Evolutionary conservation across 352 stramenopile genomes (phyloP).

Genomic region (Globisporangium canariense): DNA sequence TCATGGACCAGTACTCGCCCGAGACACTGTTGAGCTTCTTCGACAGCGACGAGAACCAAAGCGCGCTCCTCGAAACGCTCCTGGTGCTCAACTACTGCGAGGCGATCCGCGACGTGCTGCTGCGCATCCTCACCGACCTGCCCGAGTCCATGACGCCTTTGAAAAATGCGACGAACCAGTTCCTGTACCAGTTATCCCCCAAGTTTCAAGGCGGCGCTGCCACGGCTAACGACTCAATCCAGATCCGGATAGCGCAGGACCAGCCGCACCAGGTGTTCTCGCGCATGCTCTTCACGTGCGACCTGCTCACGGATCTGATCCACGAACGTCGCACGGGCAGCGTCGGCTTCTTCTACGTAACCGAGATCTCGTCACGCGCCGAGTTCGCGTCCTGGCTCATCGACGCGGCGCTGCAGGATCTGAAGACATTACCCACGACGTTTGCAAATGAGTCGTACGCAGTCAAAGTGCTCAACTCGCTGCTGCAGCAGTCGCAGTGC

Average conservation of each 20-base stretch:
- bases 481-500: slow-evolving; percentile 67
- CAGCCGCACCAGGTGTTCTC: slow-evolving; percentile 45
- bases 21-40: slow-evolving; percentile 53
- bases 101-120: slow-evolving; percentile 51
- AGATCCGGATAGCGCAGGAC: slow-evolving; percentile 29
- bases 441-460: slow-evolving; percentile 71
- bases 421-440: slow-evolving; percentile 45
- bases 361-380: slow-evolving; percentile 31
- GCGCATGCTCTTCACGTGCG: slow-evolving; percentile 77
- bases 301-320: slow-evolving; percentile 74
- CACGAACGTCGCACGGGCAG: slow-evolving; percentile 61
- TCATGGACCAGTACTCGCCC: slow-evolving; percentile 73
- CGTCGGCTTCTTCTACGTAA: slow-evolving; percentile 50
- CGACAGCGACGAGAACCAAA: slow-evolving; percentile 24
- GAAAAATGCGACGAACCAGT: slow-evolving; percentile 27
- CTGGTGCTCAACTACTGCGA: slow-evolving; percentile 66
- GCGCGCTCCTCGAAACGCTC: slow-evolving; percentile 51
- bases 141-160: slow-evolving; percentile 14
- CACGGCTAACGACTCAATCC: slow-evolving; percentile 8
- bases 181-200: slow-evolving; percentile 59
- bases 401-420: slow-evolving; percentile 37
- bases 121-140: slow-evolving; percentile 55
- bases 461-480: slow-evolving; percentile 76
- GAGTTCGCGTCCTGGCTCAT: slow-evolving; percentile 34
- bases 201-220: not conserved